phyloP scores from a whole-genome alignment of 495 filamentous ascomycete species.

The Tricharina praecox region DNA sequence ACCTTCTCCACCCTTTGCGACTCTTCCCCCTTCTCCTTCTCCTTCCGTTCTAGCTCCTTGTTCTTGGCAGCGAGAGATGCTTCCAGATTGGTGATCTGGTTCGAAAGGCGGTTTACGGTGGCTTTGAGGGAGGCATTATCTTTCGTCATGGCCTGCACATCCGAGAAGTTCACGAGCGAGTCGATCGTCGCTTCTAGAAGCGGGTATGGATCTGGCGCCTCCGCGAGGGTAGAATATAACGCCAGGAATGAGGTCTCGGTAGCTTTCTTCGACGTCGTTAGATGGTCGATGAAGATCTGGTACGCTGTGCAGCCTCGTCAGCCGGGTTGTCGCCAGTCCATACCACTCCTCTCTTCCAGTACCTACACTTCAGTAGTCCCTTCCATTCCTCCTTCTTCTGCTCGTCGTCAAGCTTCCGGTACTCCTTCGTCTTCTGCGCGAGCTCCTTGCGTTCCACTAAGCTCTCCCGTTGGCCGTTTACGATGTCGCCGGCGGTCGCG shows the following conservation, averaged over 20 bases:
- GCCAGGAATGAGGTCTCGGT: conserved; percentile 83
- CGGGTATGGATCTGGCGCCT: conserved; percentile 92
- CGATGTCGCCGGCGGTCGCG: conserved; percentile 79
- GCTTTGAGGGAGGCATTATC: conserved; percentile 78
- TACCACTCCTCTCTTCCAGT: not conserved
- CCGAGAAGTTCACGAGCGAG: conserved; percentile 39
- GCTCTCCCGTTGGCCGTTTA: conserved; percentile 76
- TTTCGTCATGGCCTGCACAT: conserved; percentile 38
- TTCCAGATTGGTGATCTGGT: conserved; percentile 52
- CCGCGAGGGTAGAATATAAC: conserved; percentile 79
- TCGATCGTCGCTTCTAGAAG: conserved; percentile 92
- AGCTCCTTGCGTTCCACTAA: conserved; percentile 90
- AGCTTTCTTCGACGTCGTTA: conserved; percentile 85
- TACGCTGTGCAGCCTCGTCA: conserved; percentile 46
- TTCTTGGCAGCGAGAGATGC: conserved; percentile 35
- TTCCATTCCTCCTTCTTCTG: conserved; percentile 79
- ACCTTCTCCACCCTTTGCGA: conserved; percentile 77
- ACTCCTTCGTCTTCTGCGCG: conserved; percentile 97
- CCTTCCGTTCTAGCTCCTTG: conserved; percentile 34
- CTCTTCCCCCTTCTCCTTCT: conserved; percentile 48
- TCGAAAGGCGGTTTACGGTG: conserved; percentile 61
- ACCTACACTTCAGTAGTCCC: conserved; percentile 62
- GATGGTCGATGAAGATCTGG: conserved; percentile 87
- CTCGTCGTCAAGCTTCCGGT: conserved; percentile 82
- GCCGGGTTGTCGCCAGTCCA: not conserved